These are phyloP conservation scores for Ophiostoma novo-ulmi DNA, from an alignment of 2,329 filamentous ascomycete genomes.

Conservation along the genomic window DNA sequence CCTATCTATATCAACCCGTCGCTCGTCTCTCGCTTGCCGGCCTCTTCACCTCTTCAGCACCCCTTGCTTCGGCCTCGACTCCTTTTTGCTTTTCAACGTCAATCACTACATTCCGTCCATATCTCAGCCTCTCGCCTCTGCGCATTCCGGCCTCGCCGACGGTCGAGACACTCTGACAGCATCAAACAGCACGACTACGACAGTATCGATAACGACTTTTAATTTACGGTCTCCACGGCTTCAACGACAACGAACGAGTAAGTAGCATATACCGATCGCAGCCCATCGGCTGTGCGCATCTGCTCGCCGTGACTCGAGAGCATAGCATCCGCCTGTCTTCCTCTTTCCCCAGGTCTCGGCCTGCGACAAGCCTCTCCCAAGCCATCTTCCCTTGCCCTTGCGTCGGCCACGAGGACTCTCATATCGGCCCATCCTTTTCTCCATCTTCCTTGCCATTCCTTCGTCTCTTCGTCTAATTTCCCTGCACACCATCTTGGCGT, in stretches of 20 bases:
- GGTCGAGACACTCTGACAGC: neutral
- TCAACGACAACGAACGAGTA: neutral
- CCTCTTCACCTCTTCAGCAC: neutral
- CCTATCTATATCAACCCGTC: neutral
- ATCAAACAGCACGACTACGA: neutral
- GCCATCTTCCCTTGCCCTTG: conserved; percentile 10
- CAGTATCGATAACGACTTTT: conserved; percentile 12
- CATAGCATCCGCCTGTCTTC: neutral
- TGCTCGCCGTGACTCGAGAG: neutral
- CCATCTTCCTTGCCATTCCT: neutral
- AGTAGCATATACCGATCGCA: neutral
- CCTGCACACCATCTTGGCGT: neutral
- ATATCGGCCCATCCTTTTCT: neutral
- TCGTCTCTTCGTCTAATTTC: neutral
- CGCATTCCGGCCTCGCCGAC: conserved; percentile 10
- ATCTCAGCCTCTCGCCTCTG: neutral
- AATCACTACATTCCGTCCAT: neutral
- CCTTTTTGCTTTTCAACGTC: neutral
- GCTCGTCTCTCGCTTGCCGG: neutral
- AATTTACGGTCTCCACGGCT: neutral
- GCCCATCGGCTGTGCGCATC: neutral
- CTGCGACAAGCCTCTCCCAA: conserved; percentile 12
- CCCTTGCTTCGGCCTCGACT: conserved; percentile 5
- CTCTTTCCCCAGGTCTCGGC: neutral
- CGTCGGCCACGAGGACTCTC: neutral